These are phyloP conservation scores for Rhodamnia argentea DNA, from an alignment of 345 rosid genomes.

Conservation along the genomic window DNA sequence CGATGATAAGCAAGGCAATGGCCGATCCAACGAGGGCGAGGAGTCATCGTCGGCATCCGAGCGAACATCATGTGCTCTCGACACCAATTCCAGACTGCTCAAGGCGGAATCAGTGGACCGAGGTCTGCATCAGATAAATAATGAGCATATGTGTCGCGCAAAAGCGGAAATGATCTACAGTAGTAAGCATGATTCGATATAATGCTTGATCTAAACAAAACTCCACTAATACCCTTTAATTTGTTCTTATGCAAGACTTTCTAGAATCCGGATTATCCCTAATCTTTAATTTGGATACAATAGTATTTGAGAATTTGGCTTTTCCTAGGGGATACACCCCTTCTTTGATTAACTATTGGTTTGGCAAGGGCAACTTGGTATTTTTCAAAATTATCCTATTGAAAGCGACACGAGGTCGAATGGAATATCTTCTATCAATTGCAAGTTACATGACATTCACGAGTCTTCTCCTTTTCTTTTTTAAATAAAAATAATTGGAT, in stretches of 20 bases:
- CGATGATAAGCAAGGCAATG: not conserved
- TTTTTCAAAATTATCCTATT: not conserved
- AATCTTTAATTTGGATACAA: not conserved
- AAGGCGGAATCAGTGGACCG: not conserved
- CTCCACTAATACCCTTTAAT: not conserved
- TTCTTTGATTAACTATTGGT: not conserved
- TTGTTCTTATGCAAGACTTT: not conserved
- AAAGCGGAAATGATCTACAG: not conserved
- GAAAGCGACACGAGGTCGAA: not conserved
- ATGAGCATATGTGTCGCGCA: not conserved
- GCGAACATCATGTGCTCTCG: not conserved
- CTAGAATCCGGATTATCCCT: not conserved
- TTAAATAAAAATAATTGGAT: not conserved
- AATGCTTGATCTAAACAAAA: not conserved
- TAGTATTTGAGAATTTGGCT: not conserved
- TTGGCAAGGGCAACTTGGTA: not conserved
- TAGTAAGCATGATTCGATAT: not conserved
- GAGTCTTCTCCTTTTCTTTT: not conserved
- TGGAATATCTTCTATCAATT: not conserved
- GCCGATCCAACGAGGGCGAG: not conserved
- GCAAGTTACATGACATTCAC: not conserved
- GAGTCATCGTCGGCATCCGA: not conserved
- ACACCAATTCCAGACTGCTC: accelerated
- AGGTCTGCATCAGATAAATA: not conserved
- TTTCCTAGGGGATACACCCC: not conserved